Evolutionary conservation across 192 early-diverging fungal genomes (phyloP).

Genomic region (Paraglomus brasilianum): DNA sequence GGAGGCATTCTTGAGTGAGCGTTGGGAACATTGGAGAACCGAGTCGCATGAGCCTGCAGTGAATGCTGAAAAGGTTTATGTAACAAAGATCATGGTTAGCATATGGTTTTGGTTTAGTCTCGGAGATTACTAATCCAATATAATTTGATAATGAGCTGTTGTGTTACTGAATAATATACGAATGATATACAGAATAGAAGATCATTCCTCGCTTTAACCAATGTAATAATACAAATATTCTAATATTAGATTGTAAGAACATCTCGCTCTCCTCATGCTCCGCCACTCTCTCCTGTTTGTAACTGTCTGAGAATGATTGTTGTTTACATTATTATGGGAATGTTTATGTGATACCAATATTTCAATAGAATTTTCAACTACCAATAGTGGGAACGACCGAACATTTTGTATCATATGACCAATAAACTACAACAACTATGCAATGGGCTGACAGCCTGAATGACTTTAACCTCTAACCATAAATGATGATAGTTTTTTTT

Average conservation of each 20-base stretch:
- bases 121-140: not conserved
- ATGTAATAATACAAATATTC: not conserved
- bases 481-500: not conserved
- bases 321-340: not conserved
- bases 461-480: not conserved
- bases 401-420: not conserved
- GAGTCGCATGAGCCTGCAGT: conserved; percentile 32
- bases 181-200: not conserved
- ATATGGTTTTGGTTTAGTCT: not conserved
- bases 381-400: not conserved
- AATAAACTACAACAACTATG: not conserved
- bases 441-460: not conserved
- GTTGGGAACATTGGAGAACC: conserved; percentile 22
- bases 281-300: too few species aligned
- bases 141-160: not conserved
- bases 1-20: conserved; percentile 17
- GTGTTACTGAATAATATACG: not conserved
- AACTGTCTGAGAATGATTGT: too few species aligned
- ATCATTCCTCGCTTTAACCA: not conserved
- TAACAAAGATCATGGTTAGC: not conserved
- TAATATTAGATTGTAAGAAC: not conserved
- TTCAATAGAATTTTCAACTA: not conserved
- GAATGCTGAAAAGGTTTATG: conserved; percentile 5
- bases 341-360: not conserved
- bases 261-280: too few species aligned